phyloP scores from a whole-genome alignment of 1,284 basidiomycete genomes.

The Quambalaria eucalypti region DNA sequence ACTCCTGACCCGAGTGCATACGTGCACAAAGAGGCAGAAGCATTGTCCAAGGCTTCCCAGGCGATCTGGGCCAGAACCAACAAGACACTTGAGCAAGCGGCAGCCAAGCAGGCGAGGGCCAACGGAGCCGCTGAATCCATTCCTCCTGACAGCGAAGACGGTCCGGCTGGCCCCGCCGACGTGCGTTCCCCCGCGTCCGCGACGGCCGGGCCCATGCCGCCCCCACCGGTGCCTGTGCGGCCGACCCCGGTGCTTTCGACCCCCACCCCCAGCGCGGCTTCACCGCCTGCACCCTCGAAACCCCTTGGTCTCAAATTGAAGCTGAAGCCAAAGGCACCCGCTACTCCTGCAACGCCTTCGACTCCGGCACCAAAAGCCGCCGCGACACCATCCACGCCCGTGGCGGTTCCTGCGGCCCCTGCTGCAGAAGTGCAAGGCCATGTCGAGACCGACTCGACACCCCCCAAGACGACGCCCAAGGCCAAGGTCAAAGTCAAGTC shows the following conservation, averaged over 20 bases:
- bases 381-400: background rate
- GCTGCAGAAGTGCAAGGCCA: background rate
- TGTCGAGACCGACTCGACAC: background rate
- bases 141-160: background rate
- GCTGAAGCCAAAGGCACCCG: constrained; percentile 10
- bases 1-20: constrained; percentile 62
- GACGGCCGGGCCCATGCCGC: background rate
- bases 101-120: constrained; percentile 14
- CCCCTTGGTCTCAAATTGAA: constrained; percentile 4
- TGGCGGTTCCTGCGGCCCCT: background rate
- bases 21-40: constrained; percentile 67
- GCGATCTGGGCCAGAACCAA: constrained; percentile 57
- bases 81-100: constrained; percentile 45
- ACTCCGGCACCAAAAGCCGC: too few species aligned
- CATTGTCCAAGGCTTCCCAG: constrained; percentile 73
- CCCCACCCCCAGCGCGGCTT: background rate
- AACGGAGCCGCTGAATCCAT: background rate
- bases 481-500: background rate
- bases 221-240: background rate
- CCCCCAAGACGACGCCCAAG: background rate
- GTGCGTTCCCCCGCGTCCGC: background rate
- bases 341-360: background rate
- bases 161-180: background rate
- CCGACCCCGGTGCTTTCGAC: background rate
- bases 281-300: background rate